Evolutionary conservation across 2,329 filamentous ascomycete species (phyloP).

Genomic region (Colletotrichum sp.): DNA sequence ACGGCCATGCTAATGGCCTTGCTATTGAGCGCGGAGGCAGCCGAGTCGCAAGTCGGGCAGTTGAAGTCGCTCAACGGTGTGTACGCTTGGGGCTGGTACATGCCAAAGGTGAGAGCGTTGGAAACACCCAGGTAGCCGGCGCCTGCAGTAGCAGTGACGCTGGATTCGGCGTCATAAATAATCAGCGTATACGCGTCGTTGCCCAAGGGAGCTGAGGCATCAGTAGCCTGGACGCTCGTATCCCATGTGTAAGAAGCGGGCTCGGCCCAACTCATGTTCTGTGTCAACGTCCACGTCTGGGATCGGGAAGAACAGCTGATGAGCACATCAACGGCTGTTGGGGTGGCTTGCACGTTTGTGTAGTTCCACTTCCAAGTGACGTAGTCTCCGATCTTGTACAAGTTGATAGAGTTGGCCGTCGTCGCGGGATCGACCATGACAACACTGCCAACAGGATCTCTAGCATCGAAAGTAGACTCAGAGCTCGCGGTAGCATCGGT

Average conservation of each 20-base stretch:
- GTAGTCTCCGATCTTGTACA: conserved; percentile 66
- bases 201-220: conserved; percentile 51
- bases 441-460: conserved; percentile 55
- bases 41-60: conserved; percentile 64
- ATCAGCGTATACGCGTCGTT: conserved; percentile 65
- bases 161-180: conserved; percentile 63
- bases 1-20: conserved; percentile 56
- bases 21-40: conserved; percentile 49
- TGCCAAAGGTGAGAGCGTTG: conserved; percentile 57
- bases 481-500: conserved; percentile 28
- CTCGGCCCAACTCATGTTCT: conserved; percentile 65
- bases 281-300: conserved; percentile 64
- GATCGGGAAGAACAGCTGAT: conserved; percentile 58
- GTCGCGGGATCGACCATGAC: conserved; percentile 44
- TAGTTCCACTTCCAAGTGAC: conserved; percentile 71
- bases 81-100: conserved; percentile 61
- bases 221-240: conserved; percentile 53
- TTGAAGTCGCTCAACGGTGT: conserved; percentile 56
- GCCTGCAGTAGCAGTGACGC: conserved; percentile 53
- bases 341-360: conserved; percentile 62
- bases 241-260: conserved; percentile 61
- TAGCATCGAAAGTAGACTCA: conserved; percentile 47
- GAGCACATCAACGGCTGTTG: conserved; percentile 65
- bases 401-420: conserved; percentile 46
- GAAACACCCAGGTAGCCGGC: conserved; percentile 61